phyloP scores from a whole-genome alignment of 129 eudicot species.

The Deinandra increscens region DNA sequence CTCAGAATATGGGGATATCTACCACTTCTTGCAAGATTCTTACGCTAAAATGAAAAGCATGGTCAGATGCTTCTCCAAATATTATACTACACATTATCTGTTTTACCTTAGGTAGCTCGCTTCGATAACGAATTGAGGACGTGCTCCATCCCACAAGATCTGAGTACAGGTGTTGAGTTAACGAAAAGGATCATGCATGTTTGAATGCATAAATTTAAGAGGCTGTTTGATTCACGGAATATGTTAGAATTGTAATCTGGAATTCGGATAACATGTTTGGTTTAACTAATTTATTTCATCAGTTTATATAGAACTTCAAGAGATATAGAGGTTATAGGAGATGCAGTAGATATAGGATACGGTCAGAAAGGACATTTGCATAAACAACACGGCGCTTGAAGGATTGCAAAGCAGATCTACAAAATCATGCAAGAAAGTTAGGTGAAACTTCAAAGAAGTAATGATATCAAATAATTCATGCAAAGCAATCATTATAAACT shows the following conservation, averaged over 20 bases:
- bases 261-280: neutral
- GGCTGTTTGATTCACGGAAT: neutral
- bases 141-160: constrained; percentile 94
- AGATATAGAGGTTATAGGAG: neutral
- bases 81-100: constrained; percentile 1
- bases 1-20: constrained; percentile 67
- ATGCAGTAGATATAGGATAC: constrained; percentile 52
- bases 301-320: neutral
- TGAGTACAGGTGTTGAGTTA: constrained; percentile 26
- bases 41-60: constrained; percentile 38
- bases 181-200: constrained; percentile 13
- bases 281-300: constrained; percentile 10
- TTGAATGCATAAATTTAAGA: neutral
- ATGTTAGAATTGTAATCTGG: neutral
- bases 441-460: constrained; percentile 2
- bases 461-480: constrained; percentile 2
- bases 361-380: constrained; percentile 76
- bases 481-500: constrained; percentile 28
- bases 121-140: constrained; percentile 63
- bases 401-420: constrained; percentile 80
- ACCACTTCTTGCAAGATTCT: constrained; percentile 41
- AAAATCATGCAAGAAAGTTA: constrained; percentile 5
- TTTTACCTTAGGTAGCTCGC: constrained; percentile 68
- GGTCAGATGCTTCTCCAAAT: constrained; percentile 21
- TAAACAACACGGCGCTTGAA: constrained; percentile 81